These are phyloP conservation scores for Trichoderma sp. DNA, from an alignment of 2,329 filamentous ascomycete genomes.

Conservation along the genomic window DNA sequence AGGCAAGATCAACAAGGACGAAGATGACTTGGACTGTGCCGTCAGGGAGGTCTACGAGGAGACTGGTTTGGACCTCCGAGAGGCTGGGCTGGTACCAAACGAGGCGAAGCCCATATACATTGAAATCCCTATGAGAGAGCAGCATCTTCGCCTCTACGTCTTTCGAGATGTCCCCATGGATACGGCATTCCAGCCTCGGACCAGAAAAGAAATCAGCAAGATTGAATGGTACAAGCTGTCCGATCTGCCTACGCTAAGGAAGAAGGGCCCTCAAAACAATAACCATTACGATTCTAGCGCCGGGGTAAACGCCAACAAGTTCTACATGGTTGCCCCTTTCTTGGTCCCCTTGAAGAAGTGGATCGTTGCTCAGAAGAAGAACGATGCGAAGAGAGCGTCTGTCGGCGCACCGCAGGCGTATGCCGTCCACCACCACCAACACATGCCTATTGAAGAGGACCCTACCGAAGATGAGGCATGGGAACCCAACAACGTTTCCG, in stretches of 20 bases:
- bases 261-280: slow-evolving; percentile 58
- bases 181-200: slow-evolving; percentile 83
- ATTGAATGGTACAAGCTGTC: slow-evolving; percentile 93
- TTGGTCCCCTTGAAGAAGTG: slow-evolving; percentile 82
- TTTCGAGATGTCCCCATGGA: slow-evolving; percentile 87
- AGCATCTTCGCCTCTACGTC: slow-evolving; percentile 90
- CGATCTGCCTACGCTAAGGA: slow-evolving; percentile 80
- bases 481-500: slow-evolving; percentile 41
- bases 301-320: slow-evolving; percentile 73
- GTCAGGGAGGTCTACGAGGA: slow-evolving; percentile 95
- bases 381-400: slow-evolving; percentile 56
- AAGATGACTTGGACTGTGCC: slow-evolving; percentile 90
- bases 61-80: slow-evolving; percentile 81
- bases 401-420: slow-evolving; percentile 44
- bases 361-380: slow-evolving; percentile 81
- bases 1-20: slow-evolving; percentile 98
- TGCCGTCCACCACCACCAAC: slow-evolving; percentile 47
- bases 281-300: slow-evolving; percentile 53
- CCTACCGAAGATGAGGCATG: slow-evolving; percentile 64
- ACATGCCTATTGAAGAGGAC: slow-evolving; percentile 52
- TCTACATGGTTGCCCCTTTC: slow-evolving; percentile 98
- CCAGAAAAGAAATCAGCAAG: slow-evolving; percentile 95
- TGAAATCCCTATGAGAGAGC: slow-evolving; percentile 85
- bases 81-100: slow-evolving; percentile 73
- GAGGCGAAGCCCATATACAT: slow-evolving; percentile 78